Evolutionary conservation across 2,329 filamentous ascomycete genomes (phyloP), one percentile per base, ranked within the genome.

Genomic region (Cercospora sp.): DNA sequence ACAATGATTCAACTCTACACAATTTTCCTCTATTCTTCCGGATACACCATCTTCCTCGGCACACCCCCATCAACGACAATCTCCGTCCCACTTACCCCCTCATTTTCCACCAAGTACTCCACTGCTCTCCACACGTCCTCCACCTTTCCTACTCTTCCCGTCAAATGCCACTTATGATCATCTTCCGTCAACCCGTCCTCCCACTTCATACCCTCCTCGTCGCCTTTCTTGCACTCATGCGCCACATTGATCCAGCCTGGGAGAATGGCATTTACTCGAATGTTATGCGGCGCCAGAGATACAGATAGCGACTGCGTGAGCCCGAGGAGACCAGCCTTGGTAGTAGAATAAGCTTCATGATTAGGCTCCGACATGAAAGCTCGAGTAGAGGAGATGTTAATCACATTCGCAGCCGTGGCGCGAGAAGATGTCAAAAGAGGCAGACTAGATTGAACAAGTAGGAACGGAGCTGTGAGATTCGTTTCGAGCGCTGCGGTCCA

Each of bases 241-340:
- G 73, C 76, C 7, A 85, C 84, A 71, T 85, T 79, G 58, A 86
- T 84, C 84, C 84, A 86, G 0, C 84, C 84, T 0, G 83, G 84
- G 36, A 85, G 72, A 16, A 86, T 82, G 0, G 83, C 80, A 68
- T 85, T 86, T 28, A 84, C 82, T 4, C 82, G 77, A 28, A 86
- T 80, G 10, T 80, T 79, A 3, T 76, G 73, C 60, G 80, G 77
- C 1, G 79, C 81, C 13, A 85, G 74, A 45, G 80, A 82, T 7
- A 84, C 79, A 10, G 82, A 80, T 81, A 85, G 80, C 9, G 80
- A 80, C 70, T 85, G 84, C 60, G 82, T 82, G 30, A 86, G 72
- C 0, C 84, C 84, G 8, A 86, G 73, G 26, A 86, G 73, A 0
- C 84, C 84, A 2, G 84, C 84, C 75, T 86, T 86, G 0, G 81